These are phyloP conservation scores for Lithocarpus polystachyus DNA, from an alignment of 306 rosid genomes.

Conservation along the genomic window DNA sequence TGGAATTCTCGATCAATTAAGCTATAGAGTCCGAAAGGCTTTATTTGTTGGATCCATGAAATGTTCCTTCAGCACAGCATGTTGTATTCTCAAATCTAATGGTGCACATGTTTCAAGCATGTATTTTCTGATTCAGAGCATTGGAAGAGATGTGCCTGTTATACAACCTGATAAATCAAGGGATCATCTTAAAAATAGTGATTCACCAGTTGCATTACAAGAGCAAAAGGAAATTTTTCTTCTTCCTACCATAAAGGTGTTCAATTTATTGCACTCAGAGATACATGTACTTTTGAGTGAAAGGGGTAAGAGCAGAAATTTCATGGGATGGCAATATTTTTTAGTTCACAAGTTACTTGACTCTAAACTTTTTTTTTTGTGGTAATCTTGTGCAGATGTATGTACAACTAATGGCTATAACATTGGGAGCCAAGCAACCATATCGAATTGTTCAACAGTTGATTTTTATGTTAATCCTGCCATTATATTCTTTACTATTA, in stretches of 20 bases:
- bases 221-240: constrained; percentile 83
- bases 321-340: constrained; percentile 18
- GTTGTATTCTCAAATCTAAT: constrained; percentile 57
- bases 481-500: constrained; percentile 62
- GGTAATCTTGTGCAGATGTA: constrained; percentile 45
- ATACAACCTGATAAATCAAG: constrained; percentile 45
- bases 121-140: constrained; percentile 83
- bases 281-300: constrained; percentile 73
- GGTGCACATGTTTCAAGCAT: constrained; percentile 41
- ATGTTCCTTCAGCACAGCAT: constrained; percentile 72
- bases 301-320: constrained; percentile 54
- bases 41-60: constrained; percentile 51
- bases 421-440: constrained; percentile 57
- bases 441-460: constrained; percentile 58
- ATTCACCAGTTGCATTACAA: constrained; percentile 56
- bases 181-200: constrained; percentile 30
- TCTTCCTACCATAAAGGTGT: constrained; percentile 85
- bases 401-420: constrained; percentile 36
- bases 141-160: constrained; percentile 67
- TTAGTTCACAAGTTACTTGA: constrained; percentile 18
- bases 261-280: constrained; percentile 71
- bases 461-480: constrained; percentile 82
- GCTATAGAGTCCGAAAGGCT: constrained; percentile 79
- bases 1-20: constrained; percentile 80
- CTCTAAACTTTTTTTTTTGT: constrained; percentile 1